These are phyloP conservation scores for Pythium dissotocum DNA, from an alignment of 352 stramenopile genomes.

Conservation along the genomic window DNA sequence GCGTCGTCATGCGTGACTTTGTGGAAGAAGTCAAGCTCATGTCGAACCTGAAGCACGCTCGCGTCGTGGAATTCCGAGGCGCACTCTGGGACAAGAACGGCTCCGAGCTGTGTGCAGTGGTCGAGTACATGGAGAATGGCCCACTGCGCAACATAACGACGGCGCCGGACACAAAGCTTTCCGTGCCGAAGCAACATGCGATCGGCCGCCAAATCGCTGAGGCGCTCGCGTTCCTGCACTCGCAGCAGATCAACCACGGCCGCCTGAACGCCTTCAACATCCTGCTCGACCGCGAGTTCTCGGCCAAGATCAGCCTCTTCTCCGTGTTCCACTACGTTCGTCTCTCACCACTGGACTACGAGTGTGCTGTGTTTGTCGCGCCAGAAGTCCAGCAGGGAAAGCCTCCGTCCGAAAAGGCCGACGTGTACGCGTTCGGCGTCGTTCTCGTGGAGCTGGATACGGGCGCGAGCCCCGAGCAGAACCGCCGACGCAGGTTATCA, in stretches of 20 bases:
- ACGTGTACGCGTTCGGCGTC: slow-evolving; percentile 80
- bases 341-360: slow-evolving; percentile 61
- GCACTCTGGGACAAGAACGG: slow-evolving; percentile 75
- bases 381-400: slow-evolving; percentile 73
- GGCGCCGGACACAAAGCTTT: slow-evolving; percentile 36
- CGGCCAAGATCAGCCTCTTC: slow-evolving; percentile 77
- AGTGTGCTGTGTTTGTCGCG: slow-evolving; percentile 67
- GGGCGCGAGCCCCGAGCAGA: slow-evolving; percentile 64
- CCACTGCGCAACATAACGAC: slow-evolving; percentile 64
- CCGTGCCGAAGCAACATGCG: slow-evolving; percentile 59
- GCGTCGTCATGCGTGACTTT: slow-evolving; percentile 66
- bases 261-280: slow-evolving; percentile 80
- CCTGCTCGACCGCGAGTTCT: slow-evolving; percentile 62
- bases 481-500: slow-evolving; percentile 47
- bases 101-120: slow-evolving; percentile 70
- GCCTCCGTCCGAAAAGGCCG: slow-evolving; percentile 65
- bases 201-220: slow-evolving; percentile 75
- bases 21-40: slow-evolving; percentile 84
- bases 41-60: slow-evolving; percentile 59
- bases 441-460: slow-evolving; percentile 79
- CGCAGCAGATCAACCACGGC: slow-evolving; percentile 72
- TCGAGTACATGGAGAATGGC: slow-evolving; percentile 67
- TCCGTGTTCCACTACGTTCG: slow-evolving; percentile 81
- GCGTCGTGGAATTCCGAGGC: slow-evolving; percentile 69
- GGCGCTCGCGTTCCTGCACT: slow-evolving; percentile 63